phyloP scores from a whole-genome alignment of 257 asterid species.

The Vinca minor region DNA sequence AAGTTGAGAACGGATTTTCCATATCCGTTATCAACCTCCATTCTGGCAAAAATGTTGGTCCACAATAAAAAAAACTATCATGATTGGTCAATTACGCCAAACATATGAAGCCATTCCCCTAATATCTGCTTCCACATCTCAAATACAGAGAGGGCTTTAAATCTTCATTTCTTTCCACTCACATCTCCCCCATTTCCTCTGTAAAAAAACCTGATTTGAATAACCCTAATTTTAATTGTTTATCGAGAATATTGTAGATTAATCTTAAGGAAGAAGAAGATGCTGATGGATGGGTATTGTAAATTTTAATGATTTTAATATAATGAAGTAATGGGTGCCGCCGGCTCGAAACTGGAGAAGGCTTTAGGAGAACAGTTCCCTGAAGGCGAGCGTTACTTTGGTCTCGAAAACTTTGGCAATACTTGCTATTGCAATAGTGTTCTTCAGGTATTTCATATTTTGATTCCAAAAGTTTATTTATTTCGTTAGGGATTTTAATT shows the following conservation, averaged over 20 bases:
- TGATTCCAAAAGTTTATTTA: not conserved
- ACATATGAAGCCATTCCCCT: no score
- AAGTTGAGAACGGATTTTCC: no score
- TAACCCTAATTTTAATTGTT: not conserved
- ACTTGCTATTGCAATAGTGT: constrained; percentile 43
- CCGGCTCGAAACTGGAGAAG: constrained; percentile 38
- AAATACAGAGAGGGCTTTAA: no score
- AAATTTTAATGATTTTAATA: not conserved
- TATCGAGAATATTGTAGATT: not conserved
- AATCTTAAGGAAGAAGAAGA: not conserved
- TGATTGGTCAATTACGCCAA: no score
- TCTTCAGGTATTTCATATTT: constrained; percentile 26
- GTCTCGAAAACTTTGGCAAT: constrained; percentile 37
- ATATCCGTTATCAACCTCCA: no score
- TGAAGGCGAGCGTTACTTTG: constrained; percentile 39
- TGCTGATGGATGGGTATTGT: constrained; percentile 1
- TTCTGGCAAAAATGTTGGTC: no score
- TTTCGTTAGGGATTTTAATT: not conserved
- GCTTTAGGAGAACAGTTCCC: constrained; percentile 39
- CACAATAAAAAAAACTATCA: no score
- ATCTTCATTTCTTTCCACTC: no score
- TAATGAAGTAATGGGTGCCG: constrained; percentile 33
- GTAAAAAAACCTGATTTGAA: no score
- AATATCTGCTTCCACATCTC: no score
- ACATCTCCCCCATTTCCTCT: no score